Percentiles rank a stretch among this genome's conserved stretches.
Evolutionary conservation across 2,329 filamentous ascomycete species (phyloP).

Genomic region (Xylariaceae sp.): DNA sequence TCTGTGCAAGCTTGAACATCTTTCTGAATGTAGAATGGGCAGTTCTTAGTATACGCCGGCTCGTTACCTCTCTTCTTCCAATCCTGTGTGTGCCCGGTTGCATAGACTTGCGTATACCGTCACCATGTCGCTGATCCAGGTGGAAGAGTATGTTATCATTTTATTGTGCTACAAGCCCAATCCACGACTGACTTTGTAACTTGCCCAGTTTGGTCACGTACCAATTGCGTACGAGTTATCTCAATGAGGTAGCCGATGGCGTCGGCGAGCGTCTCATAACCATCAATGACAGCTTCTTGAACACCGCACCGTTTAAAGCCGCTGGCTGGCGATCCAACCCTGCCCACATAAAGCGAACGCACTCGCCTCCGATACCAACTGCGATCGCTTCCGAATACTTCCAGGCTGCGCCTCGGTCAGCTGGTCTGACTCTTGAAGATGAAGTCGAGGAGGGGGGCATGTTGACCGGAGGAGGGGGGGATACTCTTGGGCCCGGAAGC

Average conservation of each 20-base stretch:
- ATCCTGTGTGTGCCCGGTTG: not conserved
- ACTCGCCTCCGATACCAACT: conserved; percentile 82
- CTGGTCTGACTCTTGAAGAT: conserved; percentile 62
- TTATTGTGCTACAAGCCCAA: not conserved
- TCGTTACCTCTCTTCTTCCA: not conserved
- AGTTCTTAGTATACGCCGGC: not conserved
- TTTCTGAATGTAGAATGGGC: not conserved
- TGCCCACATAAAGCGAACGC: conserved; percentile 73
- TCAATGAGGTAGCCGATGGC: conserved; percentile 75
- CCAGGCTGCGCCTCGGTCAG: conserved; percentile 59
- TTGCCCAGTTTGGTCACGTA: conserved; percentile 68
- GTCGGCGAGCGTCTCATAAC: conserved; percentile 81
- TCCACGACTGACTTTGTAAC: conserved; percentile 8
- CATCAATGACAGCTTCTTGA: conserved; percentile 73
- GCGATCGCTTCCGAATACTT: conserved; percentile 82
- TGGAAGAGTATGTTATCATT: conserved; percentile 23
- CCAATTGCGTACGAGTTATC: conserved; percentile 75
- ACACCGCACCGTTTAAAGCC: conserved; percentile 76
- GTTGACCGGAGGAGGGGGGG: conserved; percentile 62
- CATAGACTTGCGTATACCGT: not conserved
- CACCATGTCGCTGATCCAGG: conserved; percentile 26
- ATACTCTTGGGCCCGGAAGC: conserved; percentile 65
- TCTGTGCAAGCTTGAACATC: not conserved
- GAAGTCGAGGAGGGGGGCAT: conserved; percentile 70
- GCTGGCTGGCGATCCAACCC: conserved; percentile 75